Conservation (phyloP, 1,284 basidiomycete species). For the Schizophyllum amplum region DNA sequence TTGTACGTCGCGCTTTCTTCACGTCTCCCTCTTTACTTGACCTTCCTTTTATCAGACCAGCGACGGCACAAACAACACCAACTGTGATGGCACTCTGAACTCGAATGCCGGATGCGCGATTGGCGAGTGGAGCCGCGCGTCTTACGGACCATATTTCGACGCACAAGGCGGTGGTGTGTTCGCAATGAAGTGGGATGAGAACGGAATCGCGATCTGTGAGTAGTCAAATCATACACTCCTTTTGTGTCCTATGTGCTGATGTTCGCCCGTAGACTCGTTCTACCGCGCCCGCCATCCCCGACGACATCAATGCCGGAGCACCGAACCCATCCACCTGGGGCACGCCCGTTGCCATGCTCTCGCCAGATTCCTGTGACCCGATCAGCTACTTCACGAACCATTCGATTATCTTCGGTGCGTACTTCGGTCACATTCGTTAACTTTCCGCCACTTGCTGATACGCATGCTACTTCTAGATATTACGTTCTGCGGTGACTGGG, state of each 20-base stretch:
- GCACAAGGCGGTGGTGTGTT: constrained; percentile 67
- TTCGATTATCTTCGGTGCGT: constrained; percentile 51
- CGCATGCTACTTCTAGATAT: constrained; percentile 44
- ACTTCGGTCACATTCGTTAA: constrained; percentile 5
- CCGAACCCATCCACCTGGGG: constrained; percentile 59
- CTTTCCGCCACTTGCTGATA: no score
- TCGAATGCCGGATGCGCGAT: constrained; percentile 63
- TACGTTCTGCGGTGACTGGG: constrained; percentile 81
- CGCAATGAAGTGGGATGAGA: constrained; percentile 73
- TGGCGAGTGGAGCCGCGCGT: constrained; percentile 60
- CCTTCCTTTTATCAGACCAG: constrained; percentile 22
- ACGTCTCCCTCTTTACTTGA: background rate
- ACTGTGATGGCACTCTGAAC: constrained; percentile 46
- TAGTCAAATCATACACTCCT: constrained; percentile 8
- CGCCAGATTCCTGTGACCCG: constrained; percentile 48
- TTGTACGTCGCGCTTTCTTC: constrained; percentile 28
- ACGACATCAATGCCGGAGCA: constrained; percentile 47
- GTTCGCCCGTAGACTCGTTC: constrained; percentile 49
- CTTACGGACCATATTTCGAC: constrained; percentile 68
- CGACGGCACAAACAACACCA: constrained; percentile 36
- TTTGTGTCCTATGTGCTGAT: background rate
- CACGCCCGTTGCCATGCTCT: constrained; percentile 50
- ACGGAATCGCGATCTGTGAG: constrained; percentile 65
- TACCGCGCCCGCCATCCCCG: constrained; percentile 64
- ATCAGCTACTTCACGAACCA: constrained; percentile 54